Base-by-base conservation (phyloP, 768 basidiomycete genomes). In the Trametes meyenii region DNA sequence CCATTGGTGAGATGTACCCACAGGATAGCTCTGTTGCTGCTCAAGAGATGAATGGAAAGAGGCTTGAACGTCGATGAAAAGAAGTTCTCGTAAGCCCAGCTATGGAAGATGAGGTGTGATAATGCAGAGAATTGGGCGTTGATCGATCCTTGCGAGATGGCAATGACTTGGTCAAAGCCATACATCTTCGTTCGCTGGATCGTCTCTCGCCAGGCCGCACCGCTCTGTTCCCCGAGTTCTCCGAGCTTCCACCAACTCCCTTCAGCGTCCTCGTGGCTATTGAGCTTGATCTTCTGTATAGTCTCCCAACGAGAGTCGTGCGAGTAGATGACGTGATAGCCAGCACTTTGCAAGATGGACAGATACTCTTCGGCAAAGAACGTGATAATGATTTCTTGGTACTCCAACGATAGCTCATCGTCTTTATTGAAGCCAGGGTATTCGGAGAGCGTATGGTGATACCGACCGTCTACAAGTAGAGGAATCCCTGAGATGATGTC, bases 281-380 rank as follows among this genome's bases (percentile, higher is more conserved):
- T 50, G 33, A 45, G 19, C 26, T 29, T 36, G 24, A 44, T 33
- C 60, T 50, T 55, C 17, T 50, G 50, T 19, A 62, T 21, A 35
- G 42, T 62, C 43, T 70, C 63, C 55, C 61, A 53, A 50, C 63
- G 68, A 35, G 49, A 26, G 42, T 56, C 48, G 21, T 50, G 60
- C 5, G 49, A 56, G 54, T 70, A 72, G 56, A 71, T 62, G 43
- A 65, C 45, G 65, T 71, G 62, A 60, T 68, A 65, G 21, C 63
- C 53, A n/a, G 66, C 65, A 46, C 57, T 61, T 50, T 67, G 66
- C 49, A 73, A 62, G 52, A 72, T 67, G 21, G 64, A 52, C 51
- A 73, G 66, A 58, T 73, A 73, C 26, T 69, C 61, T n/a, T 50
- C 49, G 11, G 64, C 52, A 64, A 73, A 68, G 59, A 70, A 70